Conservation (phyloP, 2,329 filamentous ascomycete genomes). For the Xylaria multiplex region DNA sequence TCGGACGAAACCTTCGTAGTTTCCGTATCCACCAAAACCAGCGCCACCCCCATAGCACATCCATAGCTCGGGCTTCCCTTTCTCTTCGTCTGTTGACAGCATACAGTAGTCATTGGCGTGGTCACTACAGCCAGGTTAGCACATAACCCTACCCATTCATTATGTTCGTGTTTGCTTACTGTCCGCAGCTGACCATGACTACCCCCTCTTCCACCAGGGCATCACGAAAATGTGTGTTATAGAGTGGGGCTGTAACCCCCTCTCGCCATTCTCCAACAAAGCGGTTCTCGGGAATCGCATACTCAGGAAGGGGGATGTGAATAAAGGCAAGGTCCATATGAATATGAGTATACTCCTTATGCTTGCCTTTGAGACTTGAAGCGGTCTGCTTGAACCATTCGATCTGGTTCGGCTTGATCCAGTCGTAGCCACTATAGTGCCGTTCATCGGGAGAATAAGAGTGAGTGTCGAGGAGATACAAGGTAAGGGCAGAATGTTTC, state of each 20-base stretch:
- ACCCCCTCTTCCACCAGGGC: conserved; percentile 87
- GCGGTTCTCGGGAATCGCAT: conserved; percentile 69
- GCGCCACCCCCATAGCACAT: conserved; percentile 97
- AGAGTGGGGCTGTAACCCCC: conserved; percentile 84
- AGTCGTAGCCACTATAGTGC: conserved; percentile 93
- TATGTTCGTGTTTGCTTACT: conserved; percentile 65
- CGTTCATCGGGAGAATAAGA: conserved; percentile 90
- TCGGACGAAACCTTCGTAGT: conserved; percentile 86
- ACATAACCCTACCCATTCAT: neutral
- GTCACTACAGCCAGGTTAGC: conserved; percentile 64
- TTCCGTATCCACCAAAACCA: conserved; percentile 94
- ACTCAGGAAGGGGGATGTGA: conserved; percentile 95
- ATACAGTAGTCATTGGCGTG: conserved; percentile 98
- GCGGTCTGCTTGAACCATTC: conserved; percentile 91
- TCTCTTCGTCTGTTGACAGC: conserved; percentile 66
- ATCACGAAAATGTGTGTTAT: conserved; percentile 93
- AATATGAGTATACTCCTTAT: conserved; percentile 86
- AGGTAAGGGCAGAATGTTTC: conserved; percentile 87
- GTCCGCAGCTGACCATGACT: conserved; percentile 88
- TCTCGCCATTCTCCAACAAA: conserved; percentile 81
- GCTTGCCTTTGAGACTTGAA: conserved; percentile 76
- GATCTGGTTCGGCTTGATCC: conserved; percentile 94
- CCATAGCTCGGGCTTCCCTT: conserved; percentile 79
- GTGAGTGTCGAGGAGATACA: conserved; percentile 96
- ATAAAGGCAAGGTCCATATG: conserved; percentile 98